These are phyloP conservation scores for Copromyces sp. DNA, from an alignment of 495 filamentous ascomycete species.

Conservation along the genomic window DNA sequence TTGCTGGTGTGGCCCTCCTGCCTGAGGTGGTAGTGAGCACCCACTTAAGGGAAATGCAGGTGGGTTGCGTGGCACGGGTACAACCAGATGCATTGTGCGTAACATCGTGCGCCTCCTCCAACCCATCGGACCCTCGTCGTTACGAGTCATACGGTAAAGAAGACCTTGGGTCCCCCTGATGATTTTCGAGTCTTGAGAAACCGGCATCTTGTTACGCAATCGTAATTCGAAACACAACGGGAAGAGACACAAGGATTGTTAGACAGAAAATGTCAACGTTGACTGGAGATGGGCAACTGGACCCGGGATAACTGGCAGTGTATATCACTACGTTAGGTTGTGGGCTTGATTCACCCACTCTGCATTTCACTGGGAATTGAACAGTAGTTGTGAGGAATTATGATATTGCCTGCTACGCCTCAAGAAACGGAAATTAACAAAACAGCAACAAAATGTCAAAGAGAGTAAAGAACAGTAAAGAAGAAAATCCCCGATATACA, in stretches of 20 bases:
- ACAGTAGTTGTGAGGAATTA: neutral
- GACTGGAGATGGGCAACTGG: neutral
- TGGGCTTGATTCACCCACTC: neutral
- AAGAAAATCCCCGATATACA: neutral
- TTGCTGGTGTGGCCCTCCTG: no score
- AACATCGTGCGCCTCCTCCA: neutral
- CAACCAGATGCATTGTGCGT: neutral
- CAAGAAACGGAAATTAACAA: neutral
- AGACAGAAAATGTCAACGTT: neutral
- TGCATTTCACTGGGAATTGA: neutral
- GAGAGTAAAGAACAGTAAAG: conserved; percentile 2
- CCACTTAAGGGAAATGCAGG: no score
- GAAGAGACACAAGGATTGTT: neutral
- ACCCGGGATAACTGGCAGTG: neutral
- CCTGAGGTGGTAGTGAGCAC: no score
- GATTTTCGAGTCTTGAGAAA: neutral
- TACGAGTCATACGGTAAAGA: neutral
- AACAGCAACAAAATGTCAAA: conserved; percentile 5
- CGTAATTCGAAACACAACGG: neutral
- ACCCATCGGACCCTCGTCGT: neutral
- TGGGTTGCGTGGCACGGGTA: no score
- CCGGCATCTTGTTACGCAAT: neutral
- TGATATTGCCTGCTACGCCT: neutral
- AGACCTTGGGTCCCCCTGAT: neutral
- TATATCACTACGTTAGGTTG: neutral